Conservation (phyloP, 2,329 filamentous ascomycete genomes). For the Tetracladium maxilliforme region DNA sequence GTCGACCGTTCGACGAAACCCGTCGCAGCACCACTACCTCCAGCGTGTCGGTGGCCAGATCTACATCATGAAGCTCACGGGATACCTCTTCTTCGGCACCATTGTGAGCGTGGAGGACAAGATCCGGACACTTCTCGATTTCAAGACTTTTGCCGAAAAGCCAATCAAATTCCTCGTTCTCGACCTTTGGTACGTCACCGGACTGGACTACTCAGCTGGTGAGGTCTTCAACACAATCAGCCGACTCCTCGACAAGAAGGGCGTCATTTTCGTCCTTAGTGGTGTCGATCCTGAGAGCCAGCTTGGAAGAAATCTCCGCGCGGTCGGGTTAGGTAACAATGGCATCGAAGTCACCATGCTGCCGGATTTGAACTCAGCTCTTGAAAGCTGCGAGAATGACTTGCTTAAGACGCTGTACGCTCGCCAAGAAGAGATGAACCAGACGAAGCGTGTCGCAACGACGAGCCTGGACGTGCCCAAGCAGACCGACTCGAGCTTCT, state of each 20-base stretch:
- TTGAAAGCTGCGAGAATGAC: constrained; percentile 92
- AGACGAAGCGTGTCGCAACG: constrained; percentile 23
- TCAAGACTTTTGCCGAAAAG: constrained; percentile 60
- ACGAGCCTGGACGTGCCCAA: constrained; percentile 34
- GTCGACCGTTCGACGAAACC: constrained; percentile 84
- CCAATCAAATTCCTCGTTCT: constrained; percentile 85
- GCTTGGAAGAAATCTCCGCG: constrained; percentile 64
- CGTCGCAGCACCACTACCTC: constrained; percentile 76
- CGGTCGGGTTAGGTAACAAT: constrained; percentile 62
- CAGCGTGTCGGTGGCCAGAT: constrained; percentile 78
- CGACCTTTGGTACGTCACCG: constrained; percentile 79
- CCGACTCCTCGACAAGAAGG: constrained; percentile 61
- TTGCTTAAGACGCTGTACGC: constrained; percentile 69
- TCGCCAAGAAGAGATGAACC: constrained; percentile 44
- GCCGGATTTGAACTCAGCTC: constrained; percentile 78
- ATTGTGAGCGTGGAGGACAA: constrained; percentile 90
- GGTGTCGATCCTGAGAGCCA: constrained; percentile 64
- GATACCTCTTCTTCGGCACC: constrained; percentile 96
- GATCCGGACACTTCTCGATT: constrained; percentile 69
- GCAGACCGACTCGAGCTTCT: constrained; percentile 17
- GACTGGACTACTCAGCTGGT: constrained; percentile 89
- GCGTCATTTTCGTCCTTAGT: constrained; percentile 69
- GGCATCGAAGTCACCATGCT: constrained; percentile 66
- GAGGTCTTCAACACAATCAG: constrained; percentile 92
- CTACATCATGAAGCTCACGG: constrained; percentile 78